Evolutionary conservation across 495 filamentous ascomycete species (phyloP), one percentile per base, ranked within the genome.

Genomic region (Aspergillus wentii): DNA sequence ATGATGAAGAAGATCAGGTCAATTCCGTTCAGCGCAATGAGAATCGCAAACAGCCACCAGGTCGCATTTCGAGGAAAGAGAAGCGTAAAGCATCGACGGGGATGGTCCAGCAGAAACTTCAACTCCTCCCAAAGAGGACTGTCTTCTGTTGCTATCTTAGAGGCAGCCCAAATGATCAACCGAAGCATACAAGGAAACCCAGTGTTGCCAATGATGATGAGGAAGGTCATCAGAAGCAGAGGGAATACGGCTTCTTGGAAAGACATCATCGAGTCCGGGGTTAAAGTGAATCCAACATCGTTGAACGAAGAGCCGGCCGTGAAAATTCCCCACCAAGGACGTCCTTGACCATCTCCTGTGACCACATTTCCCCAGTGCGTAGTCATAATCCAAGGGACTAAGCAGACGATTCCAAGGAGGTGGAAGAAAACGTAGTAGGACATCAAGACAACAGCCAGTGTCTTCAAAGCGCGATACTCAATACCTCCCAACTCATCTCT

Each of bases 151-250:
- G 74, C 68, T 17, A 80, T 30, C 29, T 75, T 75, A 1, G 82
- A 84, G 11, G 66, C 42, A 3, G 81, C 36, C 88, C 91, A 97
- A 30, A 97, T 95, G 43, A 86, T 75, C 48, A 94, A 79, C 14
- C 91, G 83, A 21, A 97, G 75, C 82, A 94, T 88, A 54, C 90
- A 85, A 1, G 91, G 91, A 43, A 95, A 97, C 2, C 83, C 91
- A 0, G 91, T 97, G 45, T 97, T 97, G 25, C 91, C 91, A 40
- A 92, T 83, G 34, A 96, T 75, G 52, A 96, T 90, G 19, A 96
- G 70, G 42, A 90, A 90, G 3, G 72, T 73, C 49, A 88, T 71
- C 19, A 94, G 46, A 1, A 95, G 51, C 17, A 97, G 65, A 1
- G 86, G 83, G 37, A 85, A 82, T 0, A 80, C 62, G 8, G 88